Evolutionary conservation across 2,329 filamentous ascomycete species (phyloP), one percentile per base, ranked within the genome.

Genomic region (Clarireedia homoeocarpa): DNA sequence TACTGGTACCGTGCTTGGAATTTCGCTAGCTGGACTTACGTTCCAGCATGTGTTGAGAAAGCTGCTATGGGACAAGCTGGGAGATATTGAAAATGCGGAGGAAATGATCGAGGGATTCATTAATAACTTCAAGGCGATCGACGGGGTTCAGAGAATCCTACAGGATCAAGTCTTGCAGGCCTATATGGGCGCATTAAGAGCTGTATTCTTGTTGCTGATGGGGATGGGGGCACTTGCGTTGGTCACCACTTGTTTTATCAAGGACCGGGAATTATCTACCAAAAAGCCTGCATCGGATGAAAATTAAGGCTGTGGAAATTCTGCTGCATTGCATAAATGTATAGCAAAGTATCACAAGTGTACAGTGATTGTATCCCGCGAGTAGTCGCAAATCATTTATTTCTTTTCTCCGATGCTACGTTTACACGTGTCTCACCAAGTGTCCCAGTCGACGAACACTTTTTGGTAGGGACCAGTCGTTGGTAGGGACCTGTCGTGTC

Each of bases 1-100:
- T 2, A 75, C 91, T 0, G 88, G 87, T 9, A 75, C 90, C 53
- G 85, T 84, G 17, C 71, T 88, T 58, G 80, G 80, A 48, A 83
- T 82, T 3, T 83, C 81, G 0, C 14, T 59, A 24, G 50, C 59
- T 14, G 51, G 48, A 17, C 34, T 54, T 5, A 55, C 57, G n/a
- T 59, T 63, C 14, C 59, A 62, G 45, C 59, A 54, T 36, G 36
- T 55, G 15, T 17, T 56, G 50, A 51, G 44, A 7, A 53, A n/a
- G 26, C 9, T 40, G 15, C 20, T 57, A 5, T 51, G 49, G 23
- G 57, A 59, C 34, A 59, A 61, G 50, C 57, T 56, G 5, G 53
- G 53, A 24, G 48, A 5, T 2, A 50, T 55, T n/a, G 46, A 50
- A 15, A 36, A 55, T 40, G 52, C 52, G 27, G 26, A 27, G 14